Base-by-base conservation (phyloP, 306 rosid species). In the Ochetophila trinervis region DNA sequence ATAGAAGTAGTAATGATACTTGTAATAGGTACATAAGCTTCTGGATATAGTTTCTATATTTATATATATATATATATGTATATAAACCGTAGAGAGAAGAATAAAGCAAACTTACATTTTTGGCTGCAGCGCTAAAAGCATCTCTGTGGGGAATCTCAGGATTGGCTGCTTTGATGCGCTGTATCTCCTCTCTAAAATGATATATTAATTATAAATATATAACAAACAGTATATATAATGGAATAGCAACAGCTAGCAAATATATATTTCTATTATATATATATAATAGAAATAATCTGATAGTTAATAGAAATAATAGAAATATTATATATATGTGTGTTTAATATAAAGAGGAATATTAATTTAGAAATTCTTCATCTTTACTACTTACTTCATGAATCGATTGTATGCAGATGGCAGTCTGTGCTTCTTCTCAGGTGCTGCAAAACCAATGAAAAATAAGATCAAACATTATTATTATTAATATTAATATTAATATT, bases 331-430 rank as follows among this genome's bases (percentile, higher is more conserved):
- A 27, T 17, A 64, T 17, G 35, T 18, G 21, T 40, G 12, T 19
- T 37, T 19, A 3, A 0, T 13, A 21, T 16, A 6, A 16, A 35
- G 44, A 17, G 34, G 32, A 8, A 34, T 19, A 63, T 20, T 0
- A 22, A 44, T 11, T 11, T 3, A n/a, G 5, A 8, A 47, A 27
- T 27, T 24, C 14, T 42, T 60, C 58, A 62, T 44, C 87, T 85
- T n/a, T n/a, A n/a, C n/a, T n/a, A n/a, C n/a, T n/a, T 85, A 93
- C 99, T 93, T 93, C 99, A 93, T 93, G 87, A 93, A 93, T 63
- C 99, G 91, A 61, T 93, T 93, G 84, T 90, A 93, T 42, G 99
- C 97, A 65, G 99, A 93, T 36, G 99, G 99, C 12, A 93, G 91
- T 37, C 97, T 81, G 70, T 93, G 99, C 67, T 90, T 93, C 80